These are phyloP conservation scores for Pisolithus tinctorius DNA, from an alignment of 768 basidiomycete species.

Conservation along the genomic window DNA sequence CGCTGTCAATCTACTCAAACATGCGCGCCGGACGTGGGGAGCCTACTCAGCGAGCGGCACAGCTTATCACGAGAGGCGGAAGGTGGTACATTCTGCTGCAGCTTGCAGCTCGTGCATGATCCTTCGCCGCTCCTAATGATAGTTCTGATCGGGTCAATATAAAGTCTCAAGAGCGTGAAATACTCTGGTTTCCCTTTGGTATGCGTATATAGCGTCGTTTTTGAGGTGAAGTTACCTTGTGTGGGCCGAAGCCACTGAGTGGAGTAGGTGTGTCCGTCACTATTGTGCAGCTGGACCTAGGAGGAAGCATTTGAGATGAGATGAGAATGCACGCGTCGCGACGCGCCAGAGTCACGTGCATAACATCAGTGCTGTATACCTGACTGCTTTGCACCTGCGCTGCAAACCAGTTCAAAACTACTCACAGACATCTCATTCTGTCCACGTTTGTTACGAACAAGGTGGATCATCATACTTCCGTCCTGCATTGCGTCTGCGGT, in stretches of 20 bases:
- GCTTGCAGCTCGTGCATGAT: conserved; percentile 1
- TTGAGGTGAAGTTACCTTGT: too few relatives aligned
- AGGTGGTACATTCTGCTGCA: neutral
- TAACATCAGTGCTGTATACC: neutral
- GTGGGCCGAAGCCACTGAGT: too few relatives aligned
- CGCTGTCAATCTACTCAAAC: conserved; percentile 58
- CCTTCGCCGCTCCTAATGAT: neutral
- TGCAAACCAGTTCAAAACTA: neutral
- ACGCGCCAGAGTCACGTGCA: neutral
- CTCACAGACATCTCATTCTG: too few relatives aligned
- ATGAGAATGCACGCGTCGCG: neutral
- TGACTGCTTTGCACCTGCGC: neutral
- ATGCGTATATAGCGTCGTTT: too few relatives aligned
- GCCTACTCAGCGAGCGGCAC: neutral
- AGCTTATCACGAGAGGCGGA: neutral
- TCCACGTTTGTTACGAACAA: neutral
- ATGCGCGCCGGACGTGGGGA: conserved; percentile 41
- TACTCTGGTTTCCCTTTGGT: too few relatives aligned
- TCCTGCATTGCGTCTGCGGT: too few relatives aligned
- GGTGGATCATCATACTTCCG: neutral
- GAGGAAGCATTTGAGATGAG: too few relatives aligned
- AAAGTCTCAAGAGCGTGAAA: neutral
- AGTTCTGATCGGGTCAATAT: neutral
- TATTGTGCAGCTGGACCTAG: too few relatives aligned
- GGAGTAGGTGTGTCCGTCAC: too few relatives aligned